phyloP scores from a whole-genome alignment of 257 asterid species.

The Penstemon eatonii region DNA sequence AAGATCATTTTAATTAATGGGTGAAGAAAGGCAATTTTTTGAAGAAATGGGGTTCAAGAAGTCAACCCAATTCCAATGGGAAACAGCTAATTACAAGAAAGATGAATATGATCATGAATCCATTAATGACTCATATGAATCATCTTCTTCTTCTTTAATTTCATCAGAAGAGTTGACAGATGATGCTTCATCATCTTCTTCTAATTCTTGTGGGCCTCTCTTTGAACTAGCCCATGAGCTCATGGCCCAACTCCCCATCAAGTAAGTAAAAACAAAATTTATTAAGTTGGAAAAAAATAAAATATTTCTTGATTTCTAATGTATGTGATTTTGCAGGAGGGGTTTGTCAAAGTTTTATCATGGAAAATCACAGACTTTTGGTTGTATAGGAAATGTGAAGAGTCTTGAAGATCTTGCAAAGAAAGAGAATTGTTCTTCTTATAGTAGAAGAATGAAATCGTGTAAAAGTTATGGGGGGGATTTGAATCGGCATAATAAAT shows the following conservation, averaged over 20 bases:
- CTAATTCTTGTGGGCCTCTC: constrained; percentile 38
- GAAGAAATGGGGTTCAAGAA: constrained; percentile 31
- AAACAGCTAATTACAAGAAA: constrained; percentile 9
- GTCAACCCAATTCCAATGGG: constrained; percentile 26
- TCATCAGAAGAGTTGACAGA: constrained; percentile 36
- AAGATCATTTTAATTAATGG: neutral
- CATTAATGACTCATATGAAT: constrained; percentile 24
- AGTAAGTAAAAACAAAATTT: constrained; percentile 33
- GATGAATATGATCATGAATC: constrained; percentile 30
- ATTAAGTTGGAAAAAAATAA: too few species aligned
- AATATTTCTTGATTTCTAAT: neutral
- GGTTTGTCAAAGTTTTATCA: constrained; percentile 62
- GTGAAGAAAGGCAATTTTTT: constrained; percentile 16
- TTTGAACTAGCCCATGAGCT: constrained; percentile 43
- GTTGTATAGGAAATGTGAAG: constrained; percentile 43
- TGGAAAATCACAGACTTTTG: constrained; percentile 57
- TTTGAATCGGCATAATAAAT: constrained; percentile 38
- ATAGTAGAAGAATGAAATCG: constrained; percentile 46
- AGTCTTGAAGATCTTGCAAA: constrained; percentile 64
- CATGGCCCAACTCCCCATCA: constrained; percentile 62
- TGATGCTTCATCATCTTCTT: constrained; percentile 40
- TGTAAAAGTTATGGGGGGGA: constrained; percentile 49
- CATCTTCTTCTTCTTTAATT: constrained; percentile 37
- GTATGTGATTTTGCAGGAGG: constrained; percentile 41
- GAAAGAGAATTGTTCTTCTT: constrained; percentile 34